Evolutionary conservation across 2,329 filamentous ascomycete genomes (phyloP).

Genomic region (Fusarium armeniacum): DNA sequence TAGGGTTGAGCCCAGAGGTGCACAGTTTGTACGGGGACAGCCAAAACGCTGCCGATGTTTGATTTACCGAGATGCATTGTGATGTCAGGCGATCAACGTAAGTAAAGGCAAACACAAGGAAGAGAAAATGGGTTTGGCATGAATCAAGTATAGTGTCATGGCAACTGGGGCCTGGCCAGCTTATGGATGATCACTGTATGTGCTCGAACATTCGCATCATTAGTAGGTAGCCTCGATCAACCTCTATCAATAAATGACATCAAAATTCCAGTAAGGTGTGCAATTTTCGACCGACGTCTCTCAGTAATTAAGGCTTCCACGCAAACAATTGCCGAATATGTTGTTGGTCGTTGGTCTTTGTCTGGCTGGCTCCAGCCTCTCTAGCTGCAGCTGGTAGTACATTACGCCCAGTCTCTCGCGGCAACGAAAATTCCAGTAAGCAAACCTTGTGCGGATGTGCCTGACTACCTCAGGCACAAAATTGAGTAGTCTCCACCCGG

Average conservation of each 20-base stretch:
- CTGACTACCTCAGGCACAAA: conserved; percentile 30
- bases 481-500: background rate
- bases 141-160: conserved; percentile 13
- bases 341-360: conserved; percentile 4
- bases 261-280: background rate
- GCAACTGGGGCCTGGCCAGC: conserved; percentile 3
- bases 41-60: conserved; percentile 62
- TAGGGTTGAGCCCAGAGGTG: conserved; percentile 60
- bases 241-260: background rate
- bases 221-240: background rate
- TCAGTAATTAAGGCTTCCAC: conserved; percentile 7
- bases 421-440: conserved; percentile 39
- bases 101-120: conserved; percentile 12
- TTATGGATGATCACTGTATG: background rate
- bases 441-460: conserved; percentile 19
- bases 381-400: conserved; percentile 2
- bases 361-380: conserved; percentile 21
- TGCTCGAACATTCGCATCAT: background rate
- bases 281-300: conserved; percentile 7
- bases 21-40: conserved; percentile 62
- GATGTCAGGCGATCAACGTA: conserved; percentile 17
- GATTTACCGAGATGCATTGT: conserved; percentile 24
- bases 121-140: conserved; percentile 21
- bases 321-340: conserved; percentile 16
- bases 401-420: conserved; percentile 18